Percentiles rank a stretch among this genome's conserved stretches.
Evolutionary conservation across 176 grass and related monocot species (phyloP).

Genomic region (Typha latifolia): DNA sequence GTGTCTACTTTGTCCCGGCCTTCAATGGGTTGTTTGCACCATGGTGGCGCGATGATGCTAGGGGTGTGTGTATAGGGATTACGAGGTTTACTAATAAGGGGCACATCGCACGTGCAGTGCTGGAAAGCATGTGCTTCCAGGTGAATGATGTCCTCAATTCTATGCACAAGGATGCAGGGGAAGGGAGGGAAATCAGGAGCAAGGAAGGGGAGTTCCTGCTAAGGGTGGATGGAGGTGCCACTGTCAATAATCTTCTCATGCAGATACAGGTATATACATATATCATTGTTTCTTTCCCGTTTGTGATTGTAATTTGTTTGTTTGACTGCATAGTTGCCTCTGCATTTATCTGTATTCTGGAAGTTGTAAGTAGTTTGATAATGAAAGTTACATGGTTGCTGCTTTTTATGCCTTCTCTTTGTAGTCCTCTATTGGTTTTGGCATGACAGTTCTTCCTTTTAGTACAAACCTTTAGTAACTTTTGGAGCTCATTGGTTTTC

Average conservation of each 20-base stretch:
- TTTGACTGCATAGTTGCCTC: too few species aligned
- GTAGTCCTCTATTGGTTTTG: too few species aligned
- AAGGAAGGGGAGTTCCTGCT: slow-evolving; percentile 59
- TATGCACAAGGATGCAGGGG: slow-evolving; percentile 87
- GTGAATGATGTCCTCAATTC: slow-evolving; percentile 85
- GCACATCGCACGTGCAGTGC: slow-evolving; percentile 68
- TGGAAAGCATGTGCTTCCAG: slow-evolving; percentile 93
- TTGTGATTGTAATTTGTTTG: too few species aligned
- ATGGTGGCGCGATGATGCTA: slow-evolving; percentile 88
- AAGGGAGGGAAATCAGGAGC: slow-evolving; percentile 39
- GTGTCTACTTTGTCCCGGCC: slow-evolving; percentile 78
- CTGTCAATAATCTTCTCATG: slow-evolving; percentile 86
- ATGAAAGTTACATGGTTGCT: too few species aligned
- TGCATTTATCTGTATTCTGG: too few species aligned
- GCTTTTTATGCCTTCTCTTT: too few species aligned
- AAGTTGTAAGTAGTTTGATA: too few species aligned
- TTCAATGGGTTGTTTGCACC: slow-evolving; percentile 90
- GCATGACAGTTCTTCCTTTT: too few species aligned
- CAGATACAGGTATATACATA: slow-evolving; percentile 61
- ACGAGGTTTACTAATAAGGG: slow-evolving; percentile 84
- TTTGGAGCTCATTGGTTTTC: too few species aligned
- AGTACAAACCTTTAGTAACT: too few species aligned
- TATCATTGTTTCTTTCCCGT: background rate
- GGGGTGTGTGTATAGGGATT: slow-evolving; percentile 69
- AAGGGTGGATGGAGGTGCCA: slow-evolving; percentile 82